Percentiles rank a stretch among this genome's conserved stretches.
Conservation (phyloP, 2,329 filamentous ascomycete species). For the Corinectria fuckeliana region DNA sequence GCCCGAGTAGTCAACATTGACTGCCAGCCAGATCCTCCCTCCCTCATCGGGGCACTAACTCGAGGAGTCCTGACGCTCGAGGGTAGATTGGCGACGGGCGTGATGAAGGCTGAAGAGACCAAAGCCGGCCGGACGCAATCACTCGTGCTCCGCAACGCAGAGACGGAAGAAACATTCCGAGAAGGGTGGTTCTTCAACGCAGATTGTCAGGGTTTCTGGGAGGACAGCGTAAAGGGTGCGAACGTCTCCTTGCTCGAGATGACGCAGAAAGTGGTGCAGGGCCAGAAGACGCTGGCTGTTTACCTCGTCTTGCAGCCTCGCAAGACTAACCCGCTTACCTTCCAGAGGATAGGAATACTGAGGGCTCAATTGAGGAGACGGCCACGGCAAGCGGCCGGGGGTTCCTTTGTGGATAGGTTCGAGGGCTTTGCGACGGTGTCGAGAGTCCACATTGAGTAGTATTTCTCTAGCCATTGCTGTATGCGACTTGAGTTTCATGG, state of each 20-base stretch:
- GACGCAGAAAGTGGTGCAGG: constrained; percentile 2
- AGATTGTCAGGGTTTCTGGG: constrained; percentile 4
- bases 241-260: constrained; percentile 12
- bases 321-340: not conserved
- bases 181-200: constrained; percentile 16
- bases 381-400: not conserved
- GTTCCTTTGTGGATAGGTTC: constrained; percentile 3
- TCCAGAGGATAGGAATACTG: constrained; percentile 11
- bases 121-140: not conserved
- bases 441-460: constrained; percentile 11
- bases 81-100: constrained; percentile 10
- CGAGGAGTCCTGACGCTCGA: constrained; percentile 11
- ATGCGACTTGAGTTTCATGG: too few relatives aligned
- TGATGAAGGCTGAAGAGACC: not conserved
- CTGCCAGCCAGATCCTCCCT: constrained; percentile 17
- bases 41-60: constrained; percentile 10
- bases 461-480: too few relatives aligned
- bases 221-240: not conserved
- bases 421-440: not conserved
- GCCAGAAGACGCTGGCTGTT: not conserved
- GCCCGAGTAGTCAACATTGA: constrained; percentile 12
- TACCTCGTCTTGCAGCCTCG: constrained; percentile 11
- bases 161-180: not conserved
- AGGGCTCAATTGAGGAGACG: not conserved
- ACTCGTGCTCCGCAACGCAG: not conserved